Conservation (phyloP, 2,329 filamentous ascomycete species). For the Aspergillus sp. region DNA sequence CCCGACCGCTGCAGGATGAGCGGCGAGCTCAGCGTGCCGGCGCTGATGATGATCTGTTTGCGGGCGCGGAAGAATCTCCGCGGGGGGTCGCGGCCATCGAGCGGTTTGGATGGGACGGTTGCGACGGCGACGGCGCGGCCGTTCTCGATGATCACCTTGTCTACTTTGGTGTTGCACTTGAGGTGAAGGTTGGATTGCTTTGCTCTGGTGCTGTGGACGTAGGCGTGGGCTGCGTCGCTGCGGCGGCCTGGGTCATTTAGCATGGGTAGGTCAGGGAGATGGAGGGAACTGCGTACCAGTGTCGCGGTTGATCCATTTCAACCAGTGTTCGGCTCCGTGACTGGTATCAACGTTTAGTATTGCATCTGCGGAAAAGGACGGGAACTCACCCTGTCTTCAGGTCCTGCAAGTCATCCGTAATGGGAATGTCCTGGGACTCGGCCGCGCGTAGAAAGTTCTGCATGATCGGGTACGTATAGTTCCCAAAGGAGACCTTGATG, state of each 20-base stretch:
- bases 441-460: conserved; percentile 74
- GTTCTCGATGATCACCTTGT: conserved; percentile 72
- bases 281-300: conserved; percentile 41
- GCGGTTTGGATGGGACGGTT: conserved; percentile 68
- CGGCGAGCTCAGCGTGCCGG: conserved; percentile 71
- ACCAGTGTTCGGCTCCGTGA: conserved; percentile 75
- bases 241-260: conserved; percentile 61
- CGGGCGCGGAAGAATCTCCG: conserved; percentile 64
- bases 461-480: conserved; percentile 79
- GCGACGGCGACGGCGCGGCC: conserved; percentile 70
- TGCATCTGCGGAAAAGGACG: neutral
- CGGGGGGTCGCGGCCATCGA: conserved; percentile 54
- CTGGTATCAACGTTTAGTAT: conserved; percentile 14
- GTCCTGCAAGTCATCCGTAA: conserved; percentile 75
- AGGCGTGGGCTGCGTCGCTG: conserved; percentile 74
- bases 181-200: conserved; percentile 70
- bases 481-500: conserved; percentile 79
- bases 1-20: conserved; percentile 74
- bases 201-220: conserved; percentile 72
- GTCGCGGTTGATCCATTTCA: conserved; percentile 77
- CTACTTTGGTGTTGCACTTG: conserved; percentile 72
- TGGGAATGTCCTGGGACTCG: conserved; percentile 71
- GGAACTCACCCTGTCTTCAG: conserved; percentile 45
- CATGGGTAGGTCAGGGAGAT: neutral
- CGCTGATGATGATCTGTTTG: conserved; percentile 72